A percentile compares a stretch with the other conserved stretches of the same genome.
phyloP scores from a whole-genome alignment of 305 asterid genomes.

The Solanum chacoense region DNA sequence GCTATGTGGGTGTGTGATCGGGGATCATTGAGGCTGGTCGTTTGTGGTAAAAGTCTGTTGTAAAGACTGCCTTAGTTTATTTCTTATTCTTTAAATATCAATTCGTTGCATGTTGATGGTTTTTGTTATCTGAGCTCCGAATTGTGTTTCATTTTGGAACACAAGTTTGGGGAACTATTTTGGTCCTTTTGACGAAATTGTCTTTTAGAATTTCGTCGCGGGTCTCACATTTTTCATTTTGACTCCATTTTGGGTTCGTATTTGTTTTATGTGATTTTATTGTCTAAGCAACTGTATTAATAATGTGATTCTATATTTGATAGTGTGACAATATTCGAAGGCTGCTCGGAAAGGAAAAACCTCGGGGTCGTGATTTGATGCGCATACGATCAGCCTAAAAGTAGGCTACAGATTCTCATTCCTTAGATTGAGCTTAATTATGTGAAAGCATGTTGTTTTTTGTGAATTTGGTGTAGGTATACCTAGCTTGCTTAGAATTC shows the following conservation, averaged over 20 bases:
- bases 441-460: background rate
- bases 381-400: background rate
- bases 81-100: background rate
- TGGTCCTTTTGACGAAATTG: background rate
- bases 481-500: background rate
- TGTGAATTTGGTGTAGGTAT: background rate
- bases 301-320: background rate
- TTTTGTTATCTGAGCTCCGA: accelerated
- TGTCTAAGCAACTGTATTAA: no score
- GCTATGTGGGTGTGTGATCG: background rate
- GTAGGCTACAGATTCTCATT: background rate
- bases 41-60: no score
- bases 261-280: background rate
- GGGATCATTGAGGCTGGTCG: background rate
- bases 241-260: background rate
- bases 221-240: background rate
- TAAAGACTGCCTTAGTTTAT: background rate
- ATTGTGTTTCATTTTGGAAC: background rate
- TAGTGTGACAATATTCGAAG: background rate
- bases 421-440: background rate
- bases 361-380: accelerated
- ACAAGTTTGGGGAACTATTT: background rate
- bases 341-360: background rate
- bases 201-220: no score
- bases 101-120: background rate